Conservation (phyloP, 2,329 filamentous ascomycete genomes). For the Rhynchosporium agropyri region DNA sequence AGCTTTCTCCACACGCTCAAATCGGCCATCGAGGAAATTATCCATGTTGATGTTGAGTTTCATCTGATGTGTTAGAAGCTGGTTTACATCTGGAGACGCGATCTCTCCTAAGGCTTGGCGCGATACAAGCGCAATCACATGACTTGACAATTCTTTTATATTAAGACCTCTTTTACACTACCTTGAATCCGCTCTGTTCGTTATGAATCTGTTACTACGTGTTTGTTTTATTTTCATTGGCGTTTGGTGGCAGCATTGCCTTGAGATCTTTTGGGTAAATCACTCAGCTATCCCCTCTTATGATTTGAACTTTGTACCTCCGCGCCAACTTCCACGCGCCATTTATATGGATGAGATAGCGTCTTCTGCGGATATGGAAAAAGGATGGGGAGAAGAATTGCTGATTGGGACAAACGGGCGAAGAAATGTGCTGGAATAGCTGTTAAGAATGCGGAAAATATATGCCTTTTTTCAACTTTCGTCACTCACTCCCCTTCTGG, state of each 20-base stretch:
- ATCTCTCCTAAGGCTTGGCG: slow-evolving; percentile 18
- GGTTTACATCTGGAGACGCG: not conserved
- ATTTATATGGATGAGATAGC: slow-evolving; percentile 48
- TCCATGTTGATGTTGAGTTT: slow-evolving; percentile 54
- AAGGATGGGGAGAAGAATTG: slow-evolving; percentile 43
- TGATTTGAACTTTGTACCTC: slow-evolving; percentile 34
- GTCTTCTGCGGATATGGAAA: too few relatives aligned
- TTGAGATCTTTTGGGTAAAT: too few relatives aligned
- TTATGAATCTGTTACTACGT: too few relatives aligned
- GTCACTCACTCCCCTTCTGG: too few relatives aligned
- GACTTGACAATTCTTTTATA: not conserved
- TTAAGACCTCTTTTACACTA: too few relatives aligned
- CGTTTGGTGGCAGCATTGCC: too few relatives aligned
- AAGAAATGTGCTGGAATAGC: slow-evolving; percentile 28
- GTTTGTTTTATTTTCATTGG: too few relatives aligned
- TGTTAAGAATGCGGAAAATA: slow-evolving; percentile 25
- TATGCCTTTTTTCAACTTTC: slow-evolving; percentile 12
- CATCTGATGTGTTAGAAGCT: not conserved
- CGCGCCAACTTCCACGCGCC: slow-evolving; percentile 42
- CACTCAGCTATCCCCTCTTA: too few relatives aligned
- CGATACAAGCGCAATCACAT: slow-evolving; percentile 2
- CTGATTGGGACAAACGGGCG: slow-evolving; percentile 44
- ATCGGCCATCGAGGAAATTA: slow-evolving; percentile 60
- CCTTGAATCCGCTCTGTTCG: too few relatives aligned
- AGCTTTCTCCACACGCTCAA: slow-evolving; percentile 67